Percentiles rank a stretch among this genome's conserved stretches.
Evolutionary conservation across 495 filamentous ascomycete species (phyloP).

Genomic region (Patellaria atrata): DNA sequence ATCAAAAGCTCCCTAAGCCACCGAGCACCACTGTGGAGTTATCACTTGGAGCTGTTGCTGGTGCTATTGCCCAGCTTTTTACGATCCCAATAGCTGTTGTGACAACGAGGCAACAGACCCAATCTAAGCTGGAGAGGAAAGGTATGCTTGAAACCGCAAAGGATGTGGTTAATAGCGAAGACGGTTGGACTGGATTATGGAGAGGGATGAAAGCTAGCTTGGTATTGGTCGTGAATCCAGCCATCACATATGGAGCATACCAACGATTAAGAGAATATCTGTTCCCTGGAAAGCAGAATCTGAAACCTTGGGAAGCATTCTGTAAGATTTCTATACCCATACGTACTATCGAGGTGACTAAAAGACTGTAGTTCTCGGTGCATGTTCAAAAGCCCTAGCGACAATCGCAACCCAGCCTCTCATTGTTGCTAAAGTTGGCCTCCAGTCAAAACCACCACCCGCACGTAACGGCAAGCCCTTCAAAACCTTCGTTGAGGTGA

Average conservation of each 20-base stretch:
- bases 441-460: slow-evolving; percentile 85
- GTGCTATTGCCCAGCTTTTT: slow-evolving; percentile 86
- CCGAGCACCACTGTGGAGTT: slow-evolving; percentile 81
- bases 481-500: slow-evolving; percentile 88
- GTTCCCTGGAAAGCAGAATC: slow-evolving; percentile 60
- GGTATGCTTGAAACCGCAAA: slow-evolving; percentile 75
- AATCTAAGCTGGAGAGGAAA: slow-evolving; percentile 67
- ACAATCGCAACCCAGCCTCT: slow-evolving; percentile 89
- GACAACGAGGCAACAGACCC: slow-evolving; percentile 92
- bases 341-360: background rate
- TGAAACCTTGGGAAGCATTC: slow-evolving; percentile 84
- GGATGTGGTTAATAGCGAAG: slow-evolving; percentile 81
- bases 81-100: slow-evolving; percentile 93
- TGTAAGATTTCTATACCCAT: slow-evolving; percentile 38
- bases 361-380: slow-evolving; percentile 58
- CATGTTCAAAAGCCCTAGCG: slow-evolving; percentile 82
- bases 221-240: slow-evolving; percentile 90
- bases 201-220: slow-evolving; percentile 91
- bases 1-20: slow-evolving; percentile 41
- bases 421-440: slow-evolving; percentile 94
- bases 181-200: slow-evolving; percentile 84
- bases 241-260: slow-evolving; percentile 97
- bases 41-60: slow-evolving; percentile 71
- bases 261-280: slow-evolving; percentile 70
- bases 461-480: slow-evolving; percentile 79